Evolutionary conservation across 768 basidiomycete species (phyloP), one percentile per base, ranked within the genome.

Genomic region (Pulveroboletus frians): DNA sequence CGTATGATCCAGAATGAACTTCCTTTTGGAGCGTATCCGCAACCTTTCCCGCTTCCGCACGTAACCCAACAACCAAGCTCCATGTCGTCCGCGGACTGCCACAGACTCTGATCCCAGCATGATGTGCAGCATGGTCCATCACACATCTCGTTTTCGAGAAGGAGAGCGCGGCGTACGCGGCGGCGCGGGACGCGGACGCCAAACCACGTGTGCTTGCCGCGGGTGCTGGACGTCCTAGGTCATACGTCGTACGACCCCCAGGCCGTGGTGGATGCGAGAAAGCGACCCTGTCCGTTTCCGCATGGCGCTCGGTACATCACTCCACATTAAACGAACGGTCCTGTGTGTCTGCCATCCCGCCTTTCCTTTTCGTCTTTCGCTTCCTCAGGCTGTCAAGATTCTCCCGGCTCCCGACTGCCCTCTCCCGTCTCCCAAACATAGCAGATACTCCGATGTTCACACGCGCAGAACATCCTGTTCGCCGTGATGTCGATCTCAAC

Each of bases 1-100:
- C 40, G 40, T 39, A 50, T 53, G 34, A 39, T 9, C 40, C 47
- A 47, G 46, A 34, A 46, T 34, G 39, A 39, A 13, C 45, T 48
- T 46, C 47, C 45, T 48, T 59, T 56, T 59, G 38, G 45, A 55
- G 56, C 18, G 37, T 23, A 39, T 35, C n/a, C 46, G 32, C 47
- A 18, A 56, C 43, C 51, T 47, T 39, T 56, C 49, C 17, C 29
- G 39, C 21, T 49, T 49, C 36, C 43, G 42, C 30, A 6, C 46
- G 50, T 21, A 58, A 56, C 41, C 39, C 56, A 46, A 46, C 39
- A 46, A 48, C 49, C 46, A 63, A 50, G 48, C 31, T 55, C 52
- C 61, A 44, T 43, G 36, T 56, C 52, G 14, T 55, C 54, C 59
- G 59, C 55, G 64, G 54, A 56, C 52, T 52, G 50, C 48, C 47